These are phyloP conservation scores for Bolboschoenus planiculmis DNA, from an alignment of 176 grass and related monocot species.

Conservation along the genomic window DNA sequence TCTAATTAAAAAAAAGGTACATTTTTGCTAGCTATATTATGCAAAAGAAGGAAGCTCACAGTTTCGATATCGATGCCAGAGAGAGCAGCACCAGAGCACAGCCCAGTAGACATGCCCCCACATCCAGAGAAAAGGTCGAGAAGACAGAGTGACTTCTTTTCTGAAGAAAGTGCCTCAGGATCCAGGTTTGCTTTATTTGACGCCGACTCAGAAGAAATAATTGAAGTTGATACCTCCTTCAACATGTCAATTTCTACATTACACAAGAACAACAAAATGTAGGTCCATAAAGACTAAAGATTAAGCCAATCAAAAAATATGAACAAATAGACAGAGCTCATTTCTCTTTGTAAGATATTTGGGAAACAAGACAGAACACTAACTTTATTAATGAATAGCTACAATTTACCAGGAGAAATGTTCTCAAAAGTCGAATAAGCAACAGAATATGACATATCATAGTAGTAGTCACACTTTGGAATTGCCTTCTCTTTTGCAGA, in stretches of 20 bases:
- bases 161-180: conserved; percentile 1
- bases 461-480: conserved; percentile 50
- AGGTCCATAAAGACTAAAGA: background rate
- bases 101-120: conserved; percentile 81
- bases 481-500: conserved; percentile 31
- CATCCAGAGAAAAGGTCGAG: conserved; percentile 89
- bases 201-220: conserved; percentile 43
- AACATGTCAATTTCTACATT: conserved; percentile 29
- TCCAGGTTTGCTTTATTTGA: conserved; percentile 21
- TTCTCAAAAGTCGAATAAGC: conserved; percentile 76
- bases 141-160: conserved; percentile 30
- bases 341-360: background rate
- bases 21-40: background rate
- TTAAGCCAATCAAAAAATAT: background rate
- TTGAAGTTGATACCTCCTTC: conserved; percentile 39
- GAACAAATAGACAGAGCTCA: background rate
- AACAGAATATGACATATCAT: conserved; percentile 74
- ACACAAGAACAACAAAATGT: background rate
- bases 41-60: conserved; percentile 19
- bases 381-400: background rate
- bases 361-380: background rate
- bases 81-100: conserved; percentile 66
- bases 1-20: background rate
- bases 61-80: conserved; percentile 66
- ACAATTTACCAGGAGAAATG: conserved; percentile 44